Base-by-base conservation (phyloP, 2,329 filamentous ascomycete species). In the Colletotrichum incanum region DNA sequence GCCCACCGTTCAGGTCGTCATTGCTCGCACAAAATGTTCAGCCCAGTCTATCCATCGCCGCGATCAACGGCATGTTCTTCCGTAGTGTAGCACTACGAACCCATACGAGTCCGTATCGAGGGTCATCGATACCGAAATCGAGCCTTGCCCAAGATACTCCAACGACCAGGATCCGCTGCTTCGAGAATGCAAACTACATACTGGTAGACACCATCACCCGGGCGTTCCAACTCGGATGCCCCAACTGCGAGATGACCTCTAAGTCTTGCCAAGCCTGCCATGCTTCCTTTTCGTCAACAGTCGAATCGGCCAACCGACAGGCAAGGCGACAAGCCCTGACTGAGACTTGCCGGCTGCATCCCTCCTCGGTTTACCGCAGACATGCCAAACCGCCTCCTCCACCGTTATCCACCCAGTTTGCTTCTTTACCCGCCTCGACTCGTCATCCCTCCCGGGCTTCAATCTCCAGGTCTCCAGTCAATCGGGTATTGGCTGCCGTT, bases 141-240 rank as follows among this genome's bases (percentile, higher is more conserved):
- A 66, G 58, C 14, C 6, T 26, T 9, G 47, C n/a, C 23, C 34
- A n/a, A 14, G 5, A 16, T 16, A 18, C 7, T 41, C 55, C 14
- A 49, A 66, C 23, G 26, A 34, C 26, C 28, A 23, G 67, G 67
- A 56, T 62, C 55, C 63, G 67, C 63, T 61, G 63, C 64, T 62
- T 71, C 64, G 58, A 67, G 68, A 71, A 71, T 28, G 14, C 45
- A n/a, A n/a, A n/a, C n/a, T n/a, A n/a, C n/a, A n/a, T n/a, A n/a
- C n/a, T n/a, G n/a, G n/a, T 26, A 52, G 64, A 58, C 43, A 52
- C n/a, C 31, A 47, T 41, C 28, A n/a, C 43, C 20, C 20, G 43
- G 28, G 11, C 5, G 18, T 39, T 50, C 31, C 16, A 62, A 7
- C 20, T 52, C n/a, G 47, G 45, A 52, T 20, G 16, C 34, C 47